Percentiles rank a stretch among this genome's conserved stretches.
Conservation (phyloP, 2,329 filamentous ascomycete species). For the Arthroderma uncinatum region DNA sequence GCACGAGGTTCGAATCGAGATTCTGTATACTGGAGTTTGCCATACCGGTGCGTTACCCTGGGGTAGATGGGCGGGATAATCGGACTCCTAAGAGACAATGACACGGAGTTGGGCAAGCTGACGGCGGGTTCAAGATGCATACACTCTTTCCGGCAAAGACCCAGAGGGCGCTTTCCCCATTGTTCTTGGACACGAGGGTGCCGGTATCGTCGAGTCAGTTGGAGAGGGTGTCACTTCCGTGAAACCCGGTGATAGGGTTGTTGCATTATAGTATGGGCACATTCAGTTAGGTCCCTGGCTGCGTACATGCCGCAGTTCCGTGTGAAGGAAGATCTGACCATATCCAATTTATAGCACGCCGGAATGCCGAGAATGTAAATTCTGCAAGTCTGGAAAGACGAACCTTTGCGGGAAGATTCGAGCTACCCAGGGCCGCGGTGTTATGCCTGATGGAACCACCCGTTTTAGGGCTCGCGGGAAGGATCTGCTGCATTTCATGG, state of each 20-base stretch:
- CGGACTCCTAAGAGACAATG: neutral
- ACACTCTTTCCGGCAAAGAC: conserved; percentile 91
- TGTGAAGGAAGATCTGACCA: neutral
- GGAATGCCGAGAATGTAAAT: conserved; percentile 96
- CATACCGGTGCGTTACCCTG: conserved; percentile 61
- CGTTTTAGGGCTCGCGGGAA: conserved; percentile 93
- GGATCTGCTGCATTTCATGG: conserved; percentile 97
- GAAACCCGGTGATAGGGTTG: conserved; percentile 83
- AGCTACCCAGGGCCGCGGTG: conserved; percentile 84
- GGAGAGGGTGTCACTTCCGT: conserved; percentile 92
- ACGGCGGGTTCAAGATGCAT: conserved; percentile 55
- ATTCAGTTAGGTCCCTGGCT: neutral
- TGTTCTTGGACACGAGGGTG: conserved; percentile 80
- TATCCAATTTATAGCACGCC: conserved; percentile 57
- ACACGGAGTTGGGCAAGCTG: neutral
- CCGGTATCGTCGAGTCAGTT: conserved; percentile 83
- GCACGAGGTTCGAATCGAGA: conserved; percentile 91
- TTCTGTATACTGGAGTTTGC: conserved; percentile 97
- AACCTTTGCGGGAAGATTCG: conserved; percentile 99
- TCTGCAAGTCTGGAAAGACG: conserved; percentile 99
- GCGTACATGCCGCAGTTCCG: neutral
- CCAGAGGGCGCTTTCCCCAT: conserved; percentile 90
- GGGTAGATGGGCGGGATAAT: neutral
- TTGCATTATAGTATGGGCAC: conserved; percentile 66
- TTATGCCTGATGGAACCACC: conserved; percentile 94